These are phyloP conservation scores for Fragaria nilgerrensis DNA, from an alignment of 306 rosid genomes.

Conservation along the genomic window DNA sequence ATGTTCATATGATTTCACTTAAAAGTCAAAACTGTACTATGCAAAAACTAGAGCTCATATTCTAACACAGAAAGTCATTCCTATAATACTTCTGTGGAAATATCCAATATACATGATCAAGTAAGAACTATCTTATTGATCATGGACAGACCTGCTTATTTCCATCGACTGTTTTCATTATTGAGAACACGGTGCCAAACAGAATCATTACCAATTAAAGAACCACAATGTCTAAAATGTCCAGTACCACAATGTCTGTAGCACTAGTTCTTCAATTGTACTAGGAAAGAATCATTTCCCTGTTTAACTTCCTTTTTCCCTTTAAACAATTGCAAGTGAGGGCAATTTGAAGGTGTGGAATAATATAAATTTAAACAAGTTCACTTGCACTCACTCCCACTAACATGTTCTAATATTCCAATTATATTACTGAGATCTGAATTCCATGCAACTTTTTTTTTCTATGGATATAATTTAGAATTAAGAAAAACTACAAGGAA, in stretches of 20 bases:
- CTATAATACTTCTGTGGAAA: neutral
- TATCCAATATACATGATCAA: neutral
- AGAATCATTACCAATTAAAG: too few species aligned
- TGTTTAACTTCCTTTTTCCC: too few species aligned
- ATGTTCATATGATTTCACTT: neutral
- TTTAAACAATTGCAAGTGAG: too few species aligned
- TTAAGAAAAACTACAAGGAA: neutral
- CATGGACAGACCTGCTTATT: neutral
- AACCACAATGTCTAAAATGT: too few species aligned
- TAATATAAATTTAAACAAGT: neutral
- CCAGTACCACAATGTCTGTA: neutral
- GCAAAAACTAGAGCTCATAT: neutral
- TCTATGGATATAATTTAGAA: neutral
- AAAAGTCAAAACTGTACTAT: neutral
- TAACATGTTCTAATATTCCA: constrained; percentile 4
- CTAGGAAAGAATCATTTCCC: neutral
- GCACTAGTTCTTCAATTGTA: neutral
- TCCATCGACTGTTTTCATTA: neutral
- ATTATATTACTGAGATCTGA: neutral
- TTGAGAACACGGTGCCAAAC: constrained; percentile 1
- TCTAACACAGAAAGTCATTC: neutral
- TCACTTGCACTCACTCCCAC: neutral
- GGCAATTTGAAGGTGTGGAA: neutral
- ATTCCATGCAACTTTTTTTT: neutral
- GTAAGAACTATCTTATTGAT: neutral